These are phyloP conservation scores for Aspergillus puulaauensis DNA, from an alignment of 2,329 filamentous ascomycete species.

Conservation along the genomic window DNA sequence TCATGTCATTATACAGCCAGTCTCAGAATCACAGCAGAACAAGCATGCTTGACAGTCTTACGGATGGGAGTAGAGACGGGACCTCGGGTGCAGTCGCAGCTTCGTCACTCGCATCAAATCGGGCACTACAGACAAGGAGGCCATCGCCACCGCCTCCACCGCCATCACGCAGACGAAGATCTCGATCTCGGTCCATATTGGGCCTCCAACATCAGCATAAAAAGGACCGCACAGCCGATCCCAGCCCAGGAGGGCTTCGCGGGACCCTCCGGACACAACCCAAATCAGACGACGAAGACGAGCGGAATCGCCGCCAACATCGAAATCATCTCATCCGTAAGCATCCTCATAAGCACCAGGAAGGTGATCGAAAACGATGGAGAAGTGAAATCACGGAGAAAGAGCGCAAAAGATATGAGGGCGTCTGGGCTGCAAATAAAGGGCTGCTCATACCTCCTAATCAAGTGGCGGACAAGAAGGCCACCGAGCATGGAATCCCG, in stretches of 20 bases:
- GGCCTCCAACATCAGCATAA: constrained; percentile 31
- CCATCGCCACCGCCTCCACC: constrained; percentile 36
- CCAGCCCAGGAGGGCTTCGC: constrained; percentile 42
- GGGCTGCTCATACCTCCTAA: constrained; percentile 35
- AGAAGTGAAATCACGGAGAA: constrained; percentile 44
- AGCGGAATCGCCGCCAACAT: constrained; percentile 25
- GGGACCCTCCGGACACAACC: constrained; percentile 43
- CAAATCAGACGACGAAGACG: constrained; percentile 36
- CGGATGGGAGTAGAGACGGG: constrained; percentile 35
- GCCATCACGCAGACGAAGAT: constrained; percentile 38
- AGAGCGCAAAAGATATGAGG: constrained; percentile 51
- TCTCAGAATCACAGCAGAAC: constrained; percentile 25
- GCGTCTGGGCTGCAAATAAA: constrained; percentile 52
- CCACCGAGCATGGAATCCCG: constrained; percentile 8
- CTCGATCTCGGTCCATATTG: constrained; percentile 37
- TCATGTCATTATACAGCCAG: constrained; percentile 24
- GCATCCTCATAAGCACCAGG: constrained; percentile 50
- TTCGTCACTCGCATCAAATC: constrained; percentile 46
- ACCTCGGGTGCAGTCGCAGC: constrained; percentile 49
- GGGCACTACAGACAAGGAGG: constrained; percentile 39
- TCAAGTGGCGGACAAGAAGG: constrained; percentile 11
- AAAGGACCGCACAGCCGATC: constrained; percentile 28
- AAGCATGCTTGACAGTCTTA: constrained; percentile 23
- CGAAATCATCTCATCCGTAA: constrained; percentile 40
- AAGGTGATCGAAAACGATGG: constrained; percentile 49